These are phyloP conservation scores for Paramecium tetraurelia DNA, from an alignment of 73 alveolate species.

Conservation along the genomic window DNA sequence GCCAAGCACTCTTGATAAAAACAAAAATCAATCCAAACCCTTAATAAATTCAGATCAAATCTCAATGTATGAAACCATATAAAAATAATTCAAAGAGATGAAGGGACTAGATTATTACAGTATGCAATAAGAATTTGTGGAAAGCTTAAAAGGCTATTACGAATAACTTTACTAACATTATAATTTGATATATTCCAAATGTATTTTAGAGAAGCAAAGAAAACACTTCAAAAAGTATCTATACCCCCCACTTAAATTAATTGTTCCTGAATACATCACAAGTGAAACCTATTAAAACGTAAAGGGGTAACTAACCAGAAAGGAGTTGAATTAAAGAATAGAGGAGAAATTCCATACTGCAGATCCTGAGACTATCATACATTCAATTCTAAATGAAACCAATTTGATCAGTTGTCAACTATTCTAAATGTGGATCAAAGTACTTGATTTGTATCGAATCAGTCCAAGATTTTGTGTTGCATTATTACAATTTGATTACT, in stretches of 20 bases:
- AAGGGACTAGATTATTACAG: slow-evolving; percentile 60
- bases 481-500: slow-evolving; percentile 38
- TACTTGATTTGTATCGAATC: slow-evolving; percentile 49
- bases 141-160: slow-evolving; percentile 37
- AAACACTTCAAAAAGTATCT: slow-evolving; percentile 58
- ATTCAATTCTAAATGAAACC: slow-evolving; percentile 58
- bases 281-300: slow-evolving; percentile 16
- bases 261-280: slow-evolving; percentile 60
- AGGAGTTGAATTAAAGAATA: slow-evolving; percentile 41
- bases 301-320: slow-evolving; percentile 35
- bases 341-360: slow-evolving; percentile 56
- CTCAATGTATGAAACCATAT: slow-evolving; percentile 53
- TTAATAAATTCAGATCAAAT: slow-evolving; percentile 12
- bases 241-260: slow-evolving; percentile 57
- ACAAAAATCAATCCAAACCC: neutral
- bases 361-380: slow-evolving; percentile 64
- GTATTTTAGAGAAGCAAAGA: slow-evolving; percentile 55
- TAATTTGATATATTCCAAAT: slow-evolving; percentile 50
- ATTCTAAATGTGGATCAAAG: slow-evolving; percentile 58
- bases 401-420: slow-evolving; percentile 54
- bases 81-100: slow-evolving; percentile 45
- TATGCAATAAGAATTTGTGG: slow-evolving; percentile 54
- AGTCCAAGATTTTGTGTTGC: slow-evolving; percentile 60
- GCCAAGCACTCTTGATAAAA: slow-evolving; percentile 5
- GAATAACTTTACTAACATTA: slow-evolving; percentile 47